These are phyloP conservation scores for Ophiostoma sp. DNA, from an alignment of 2,329 filamentous ascomycete species.

Conservation along the genomic window DNA sequence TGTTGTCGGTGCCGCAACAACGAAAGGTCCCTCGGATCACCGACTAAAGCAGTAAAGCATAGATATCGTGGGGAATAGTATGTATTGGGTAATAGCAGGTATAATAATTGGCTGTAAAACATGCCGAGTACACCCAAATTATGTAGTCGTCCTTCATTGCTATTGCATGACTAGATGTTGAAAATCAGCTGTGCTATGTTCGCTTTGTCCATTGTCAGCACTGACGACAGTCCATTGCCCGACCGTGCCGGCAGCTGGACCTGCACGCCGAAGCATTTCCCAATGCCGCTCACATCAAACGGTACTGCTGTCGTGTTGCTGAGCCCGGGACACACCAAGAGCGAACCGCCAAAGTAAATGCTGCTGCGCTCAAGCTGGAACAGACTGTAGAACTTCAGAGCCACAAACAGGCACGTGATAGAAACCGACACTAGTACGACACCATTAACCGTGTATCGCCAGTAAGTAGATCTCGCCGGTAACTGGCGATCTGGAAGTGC, in stretches of 20 bases:
- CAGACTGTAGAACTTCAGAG: not conserved
- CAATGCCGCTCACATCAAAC: not conserved
- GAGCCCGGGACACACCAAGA: not conserved
- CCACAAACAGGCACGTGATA: not conserved
- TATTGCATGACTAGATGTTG: not conserved
- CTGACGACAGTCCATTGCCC: not conserved
- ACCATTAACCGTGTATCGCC: not conserved
- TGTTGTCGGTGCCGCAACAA: not conserved
- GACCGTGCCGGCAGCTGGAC: not conserved
- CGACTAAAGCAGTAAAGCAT: too few relatives aligned
- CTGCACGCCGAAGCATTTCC: not conserved
- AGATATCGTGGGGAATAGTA: not conserved
- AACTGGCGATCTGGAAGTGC: not conserved
- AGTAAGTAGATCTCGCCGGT: not conserved
- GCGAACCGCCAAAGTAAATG: not conserved
- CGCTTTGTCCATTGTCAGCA: not conserved
- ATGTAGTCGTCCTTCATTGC: too few relatives aligned
- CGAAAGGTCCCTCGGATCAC: too few relatives aligned
- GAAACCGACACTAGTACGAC: not conserved
- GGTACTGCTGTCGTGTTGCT: not conserved
- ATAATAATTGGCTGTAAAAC: too few relatives aligned
- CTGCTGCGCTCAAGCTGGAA: not conserved
- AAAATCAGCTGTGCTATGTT: not conserved
- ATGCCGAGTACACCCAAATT: too few relatives aligned
- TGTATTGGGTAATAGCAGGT: too few relatives aligned